Evolutionary conservation across 2,329 filamentous ascomycete species (phyloP).

Genomic region (Aspergillus awamori): DNA sequence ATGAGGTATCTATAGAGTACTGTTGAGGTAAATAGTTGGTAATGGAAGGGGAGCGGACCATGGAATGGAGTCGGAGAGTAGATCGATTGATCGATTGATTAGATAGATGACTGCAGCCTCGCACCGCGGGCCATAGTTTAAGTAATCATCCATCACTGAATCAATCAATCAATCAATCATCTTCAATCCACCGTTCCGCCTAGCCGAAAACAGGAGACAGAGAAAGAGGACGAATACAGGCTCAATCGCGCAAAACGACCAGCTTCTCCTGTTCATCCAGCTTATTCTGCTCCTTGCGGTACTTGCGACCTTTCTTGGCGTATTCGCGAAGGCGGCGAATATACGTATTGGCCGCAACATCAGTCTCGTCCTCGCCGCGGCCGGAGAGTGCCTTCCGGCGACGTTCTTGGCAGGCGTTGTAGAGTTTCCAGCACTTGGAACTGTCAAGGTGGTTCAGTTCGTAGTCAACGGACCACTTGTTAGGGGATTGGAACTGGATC

Average conservation of each 20-base stretch:
- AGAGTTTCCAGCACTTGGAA: conserved; percentile 54
- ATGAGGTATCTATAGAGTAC: not conserved
- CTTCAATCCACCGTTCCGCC: not conserved
- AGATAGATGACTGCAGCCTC: not conserved
- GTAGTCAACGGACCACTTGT: conserved; percentile 78
- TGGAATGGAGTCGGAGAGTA: not conserved
- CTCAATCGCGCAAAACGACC: conserved; percentile 29
- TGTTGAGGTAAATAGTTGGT: not conserved
- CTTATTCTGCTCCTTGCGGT: conserved; percentile 59
- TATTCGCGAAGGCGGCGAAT: conserved; percentile 41
- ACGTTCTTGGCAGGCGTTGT: conserved; percentile 59
- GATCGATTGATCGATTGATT: not conserved
- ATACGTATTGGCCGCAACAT: conserved; percentile 51
- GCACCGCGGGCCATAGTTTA: not conserved
- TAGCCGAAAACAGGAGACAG: not conserved
- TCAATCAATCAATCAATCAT: not conserved
- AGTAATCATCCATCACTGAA: not conserved
- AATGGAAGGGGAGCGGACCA: not conserved
- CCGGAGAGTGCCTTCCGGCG: conserved; percentile 52
- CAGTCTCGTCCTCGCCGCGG: conserved; percentile 44
- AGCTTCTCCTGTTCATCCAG: conserved; percentile 51
- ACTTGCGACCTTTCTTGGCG: conserved; percentile 60
- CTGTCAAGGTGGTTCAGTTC: conserved; percentile 65
- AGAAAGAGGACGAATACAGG: not conserved
- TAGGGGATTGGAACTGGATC: conserved; percentile 43